phyloP scores from a whole-genome alignment of 768 basidiomycete genomes.

The Pleurotus giganteus region DNA sequence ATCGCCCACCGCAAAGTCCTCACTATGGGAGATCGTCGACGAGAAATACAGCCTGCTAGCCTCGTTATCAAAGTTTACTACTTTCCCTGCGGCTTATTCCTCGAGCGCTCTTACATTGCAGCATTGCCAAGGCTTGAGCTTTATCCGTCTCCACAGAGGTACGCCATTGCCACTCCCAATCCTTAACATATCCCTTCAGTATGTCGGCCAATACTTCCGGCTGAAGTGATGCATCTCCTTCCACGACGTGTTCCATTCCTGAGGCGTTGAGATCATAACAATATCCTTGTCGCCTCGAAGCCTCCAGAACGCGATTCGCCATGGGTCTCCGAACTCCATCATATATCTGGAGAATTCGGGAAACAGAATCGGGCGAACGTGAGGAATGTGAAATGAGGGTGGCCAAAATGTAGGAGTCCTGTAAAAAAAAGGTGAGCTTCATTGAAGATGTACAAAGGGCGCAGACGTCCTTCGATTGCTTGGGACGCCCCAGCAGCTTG shows the following conservation, averaged over 20 bases:
- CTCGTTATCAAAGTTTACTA: no score
- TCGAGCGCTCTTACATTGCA: no score
- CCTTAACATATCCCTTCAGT: not conserved
- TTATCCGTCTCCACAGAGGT: not conserved
- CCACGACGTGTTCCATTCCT: conserved; percentile 12
- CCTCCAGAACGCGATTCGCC: conserved; percentile 10
- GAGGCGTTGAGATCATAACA: conserved; percentile 11
- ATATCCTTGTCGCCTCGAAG: conserved; percentile 7
- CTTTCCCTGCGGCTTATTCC: no score
- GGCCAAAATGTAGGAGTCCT: conserved; percentile 45
- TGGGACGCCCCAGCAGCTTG: conserved; percentile 30
- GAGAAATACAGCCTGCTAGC: no score
- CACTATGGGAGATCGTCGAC: no score
- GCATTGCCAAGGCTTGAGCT: not conserved
- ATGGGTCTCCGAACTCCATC: conserved; percentile 26
- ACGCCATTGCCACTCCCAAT: not conserved
- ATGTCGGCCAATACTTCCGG: not conserved
- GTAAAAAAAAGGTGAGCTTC: no score
- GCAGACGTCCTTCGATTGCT: conserved; percentile 25
- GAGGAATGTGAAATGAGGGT: conserved; percentile 33
- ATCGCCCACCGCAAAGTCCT: no score
- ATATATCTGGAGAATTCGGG: conserved; percentile 23
- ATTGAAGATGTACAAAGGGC: no score
- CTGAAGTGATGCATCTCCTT: not conserved
- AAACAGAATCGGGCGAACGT: conserved; percentile 17